Base-by-base conservation (phyloP, 2,329 filamentous ascomycete genomes). In the Clonostachys chloroleuca region DNA sequence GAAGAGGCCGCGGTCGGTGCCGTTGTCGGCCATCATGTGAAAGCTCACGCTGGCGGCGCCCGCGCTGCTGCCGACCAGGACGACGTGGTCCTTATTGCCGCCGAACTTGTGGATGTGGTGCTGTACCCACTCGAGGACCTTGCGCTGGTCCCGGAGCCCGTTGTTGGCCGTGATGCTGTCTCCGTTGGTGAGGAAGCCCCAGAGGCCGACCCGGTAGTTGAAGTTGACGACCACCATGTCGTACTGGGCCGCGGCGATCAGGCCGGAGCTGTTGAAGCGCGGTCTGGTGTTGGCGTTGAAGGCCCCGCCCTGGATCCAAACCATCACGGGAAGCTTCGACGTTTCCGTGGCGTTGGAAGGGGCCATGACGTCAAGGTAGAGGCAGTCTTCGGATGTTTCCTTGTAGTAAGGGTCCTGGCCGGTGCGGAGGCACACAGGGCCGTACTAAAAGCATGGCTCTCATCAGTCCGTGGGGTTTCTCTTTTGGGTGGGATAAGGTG, bases 181-280 rank as follows among this genome's bases (percentile, higher is more conserved):
- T 14, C 76, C 66, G 47, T 81, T 72, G 2, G 80, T 78, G 12
- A 92, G 71, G 59, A 91, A 92, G 0, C 88, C 87, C 54, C 83
- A 90, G 0, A 80, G 76, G 0, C 87, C 87, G 12, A 92, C 85
- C 6, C 88, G 82, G 59, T 92, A 91, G 64, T 90, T 91, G 65
- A 89, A 77, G 10, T 75, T 84, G 3, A 92, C 84, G 1, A 89
- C 80, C 0, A 92, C 67, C 24, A 90, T 83, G 48, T 77, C 67
- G 36, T 74, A 70, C 16, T 79, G 78, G 0, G 81, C 83, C 33
- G 72, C 60, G 30, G 84, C 71, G 34, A 68, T 60, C n/a, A 91
- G 63, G 1, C 77, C 80, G 1, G 73, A 75, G 1, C 79, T 84
- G 52, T 89, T 79, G 53, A 78, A 73, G 50, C 84, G 75, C 1